Base-by-base conservation (phyloP, 352 stramenopile genomes). In the Globisporangium mamillatum region DNA sequence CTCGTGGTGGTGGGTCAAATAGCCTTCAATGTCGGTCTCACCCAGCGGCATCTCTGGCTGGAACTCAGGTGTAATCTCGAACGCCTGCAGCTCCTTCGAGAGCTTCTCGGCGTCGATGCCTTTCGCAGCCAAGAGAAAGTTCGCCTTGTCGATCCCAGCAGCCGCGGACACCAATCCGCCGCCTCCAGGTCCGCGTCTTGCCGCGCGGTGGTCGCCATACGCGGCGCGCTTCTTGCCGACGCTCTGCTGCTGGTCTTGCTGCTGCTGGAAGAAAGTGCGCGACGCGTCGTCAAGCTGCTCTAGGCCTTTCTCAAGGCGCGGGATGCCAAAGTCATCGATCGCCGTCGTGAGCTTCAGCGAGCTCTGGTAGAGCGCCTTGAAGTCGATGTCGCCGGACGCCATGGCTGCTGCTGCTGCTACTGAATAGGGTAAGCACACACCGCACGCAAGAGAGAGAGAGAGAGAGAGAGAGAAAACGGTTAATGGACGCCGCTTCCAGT, bases 1-100 rank as follows among this genome's bases (percentile, higher is more conserved):
- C 69, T 97, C 90, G 75, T 97, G 90, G 75, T 97, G 90, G 71
- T 96, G 89, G 52, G 83, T 87, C 58, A 97, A 70, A 75, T 95
- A 96, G 4, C 85, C 87, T 62, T 97, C 88, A 36, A 97, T 81
- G 53, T 97, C 87, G 34, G 86, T 96, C 68, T 91, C 84, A 36
- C 81, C 87, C 41, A 97, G 73, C n/a, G 89, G 80, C 64, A 90
- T 90, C 67, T 93, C 81, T 0, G 89, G 82, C 44, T 94, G 84
- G 58, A 91, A 92, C 41, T 89, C 78, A 10, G 84, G 79, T 64
- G 87, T 74, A 20, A 95, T 78, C 68, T 95, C 84, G 52, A 94
- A 93, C 18, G 86, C 70, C 60, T 92, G 77, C 22, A 97, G 77
- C 41, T 94, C 88, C 54, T 91, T 88, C 20, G 82, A 89, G 48